Evolutionary conservation across 306 rosid genomes (phyloP).

Genomic region (Inga laurina): DNA sequence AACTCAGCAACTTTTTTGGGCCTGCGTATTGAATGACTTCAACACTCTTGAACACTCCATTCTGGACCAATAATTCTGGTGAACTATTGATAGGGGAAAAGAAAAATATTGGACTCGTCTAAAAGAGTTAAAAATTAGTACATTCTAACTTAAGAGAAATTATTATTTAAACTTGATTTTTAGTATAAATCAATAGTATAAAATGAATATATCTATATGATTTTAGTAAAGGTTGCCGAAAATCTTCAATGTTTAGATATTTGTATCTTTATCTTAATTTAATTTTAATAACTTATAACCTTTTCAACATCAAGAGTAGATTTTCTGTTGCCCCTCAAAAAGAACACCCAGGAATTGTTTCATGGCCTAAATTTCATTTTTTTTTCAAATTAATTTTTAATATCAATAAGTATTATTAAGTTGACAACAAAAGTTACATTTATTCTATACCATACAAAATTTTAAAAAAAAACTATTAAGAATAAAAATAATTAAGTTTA

Average conservation of each 20-base stretch:
- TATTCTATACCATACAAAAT: background rate
- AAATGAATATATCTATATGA: background rate
- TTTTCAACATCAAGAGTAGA: too few relatives aligned
- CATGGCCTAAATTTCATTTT: background rate
- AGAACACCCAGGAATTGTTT: background rate
- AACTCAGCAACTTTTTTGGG: background rate
- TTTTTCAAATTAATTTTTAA: background rate
- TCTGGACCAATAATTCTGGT: too few relatives aligned
- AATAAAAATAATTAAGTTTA: background rate
- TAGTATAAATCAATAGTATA: background rate
- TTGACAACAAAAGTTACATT: background rate
- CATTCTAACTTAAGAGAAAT: background rate
- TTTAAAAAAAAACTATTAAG: background rate
- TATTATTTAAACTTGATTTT: background rate
- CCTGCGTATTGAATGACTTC: background rate
- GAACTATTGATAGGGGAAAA: too few relatives aligned
- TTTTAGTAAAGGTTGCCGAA: background rate
- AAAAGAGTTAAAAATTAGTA: background rate
- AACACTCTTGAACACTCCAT: background rate
- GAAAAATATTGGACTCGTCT: too few relatives aligned
- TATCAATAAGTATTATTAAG: background rate
- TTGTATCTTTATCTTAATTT: background rate
- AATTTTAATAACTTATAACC: background rate
- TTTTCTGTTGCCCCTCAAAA: background rate
- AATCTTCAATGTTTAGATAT: background rate